Evolutionary conservation across 1,284 basidiomycete genomes (phyloP).

Genomic region (Pholiota adiposa): DNA sequence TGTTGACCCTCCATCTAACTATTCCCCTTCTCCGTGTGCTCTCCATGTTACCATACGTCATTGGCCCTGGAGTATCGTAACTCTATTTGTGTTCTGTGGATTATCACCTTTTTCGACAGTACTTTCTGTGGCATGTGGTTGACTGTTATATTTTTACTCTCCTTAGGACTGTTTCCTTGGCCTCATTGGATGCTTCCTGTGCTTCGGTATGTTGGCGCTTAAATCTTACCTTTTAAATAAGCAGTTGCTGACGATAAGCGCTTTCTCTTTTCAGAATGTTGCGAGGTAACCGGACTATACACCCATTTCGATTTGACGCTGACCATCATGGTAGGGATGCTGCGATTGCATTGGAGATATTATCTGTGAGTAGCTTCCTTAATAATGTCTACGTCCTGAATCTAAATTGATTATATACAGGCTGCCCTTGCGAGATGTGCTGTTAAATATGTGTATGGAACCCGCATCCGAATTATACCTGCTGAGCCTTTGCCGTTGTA

Average conservation of each 20-base stretch:
- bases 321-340: slow-evolving; percentile 38
- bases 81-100: background rate
- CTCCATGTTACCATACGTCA: background rate
- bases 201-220: slow-evolving; percentile 53
- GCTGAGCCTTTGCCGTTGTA: background rate
- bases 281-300: slow-evolving; percentile 39
- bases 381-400: background rate
- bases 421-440: slow-evolving; percentile 56
- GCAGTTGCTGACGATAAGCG: background rate
- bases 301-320: background rate
- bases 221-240: background rate
- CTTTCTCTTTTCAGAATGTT: slow-evolving; percentile 40
- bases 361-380: slow-evolving; percentile 40
- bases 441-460: slow-evolving; percentile 34
- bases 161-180: slow-evolving; percentile 65
- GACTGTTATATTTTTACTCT: slow-evolving; percentile 8
- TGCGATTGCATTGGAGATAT: slow-evolving; percentile 52
- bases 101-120: slow-evolving; percentile 4
- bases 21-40: slow-evolving; percentile 10
- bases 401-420: slow-evolving; percentile 25
- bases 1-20: background rate
- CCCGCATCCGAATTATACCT: background rate
- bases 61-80: background rate
- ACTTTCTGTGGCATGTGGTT: slow-evolving; percentile 1
- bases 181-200: slow-evolving; percentile 63